phyloP scores from a whole-genome alignment of 768 basidiomycete species.

The Boletus reticulatus region DNA sequence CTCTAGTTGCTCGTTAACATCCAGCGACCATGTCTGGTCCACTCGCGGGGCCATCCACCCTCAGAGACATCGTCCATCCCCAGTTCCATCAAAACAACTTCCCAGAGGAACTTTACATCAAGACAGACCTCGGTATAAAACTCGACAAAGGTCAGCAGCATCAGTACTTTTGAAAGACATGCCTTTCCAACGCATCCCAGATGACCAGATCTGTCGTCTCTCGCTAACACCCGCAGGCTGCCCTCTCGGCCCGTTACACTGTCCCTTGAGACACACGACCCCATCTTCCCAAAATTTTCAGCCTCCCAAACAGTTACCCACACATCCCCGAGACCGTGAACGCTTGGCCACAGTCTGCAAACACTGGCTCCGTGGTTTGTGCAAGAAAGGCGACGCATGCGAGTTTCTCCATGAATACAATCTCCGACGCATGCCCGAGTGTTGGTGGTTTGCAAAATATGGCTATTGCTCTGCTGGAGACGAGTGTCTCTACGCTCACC shows the following conservation, averaged over 20 bases:
- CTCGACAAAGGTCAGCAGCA: constrained; percentile 76
- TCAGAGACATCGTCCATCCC: constrained; percentile 74
- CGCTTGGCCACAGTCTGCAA: constrained; percentile 93
- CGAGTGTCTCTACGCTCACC: constrained; percentile 95
- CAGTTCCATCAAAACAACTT: constrained; percentile 96
- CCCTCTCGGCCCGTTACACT: constrained; percentile 88
- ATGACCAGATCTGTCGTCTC: constrained; percentile 91
- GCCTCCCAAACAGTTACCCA: constrained; percentile 77
- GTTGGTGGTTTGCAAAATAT: constrained; percentile 98
- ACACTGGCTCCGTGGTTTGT: constrained; percentile 96
- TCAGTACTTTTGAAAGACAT: neutral
- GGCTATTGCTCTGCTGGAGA: constrained; percentile 97
- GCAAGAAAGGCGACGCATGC: constrained; percentile 97
- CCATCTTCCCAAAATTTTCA: constrained; percentile 90
- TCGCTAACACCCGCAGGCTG: constrained; percentile 80
- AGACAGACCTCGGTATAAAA: constrained; percentile 79
- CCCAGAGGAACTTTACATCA: constrained; percentile 74
- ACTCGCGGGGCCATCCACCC: constrained; percentile 53
- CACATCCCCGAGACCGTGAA: constrained; percentile 80
- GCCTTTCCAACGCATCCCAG: constrained; percentile 39
- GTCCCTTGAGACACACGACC: constrained; percentile 88
- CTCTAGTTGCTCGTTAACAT: neutral
- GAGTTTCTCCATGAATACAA: constrained; percentile 99
- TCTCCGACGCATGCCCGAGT: constrained; percentile 95
- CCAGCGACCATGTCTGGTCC: constrained; percentile 41